Evolutionary conservation across 2,329 filamentous ascomycete genomes (phyloP).

Genomic region (Colletotrichum sp.): DNA sequence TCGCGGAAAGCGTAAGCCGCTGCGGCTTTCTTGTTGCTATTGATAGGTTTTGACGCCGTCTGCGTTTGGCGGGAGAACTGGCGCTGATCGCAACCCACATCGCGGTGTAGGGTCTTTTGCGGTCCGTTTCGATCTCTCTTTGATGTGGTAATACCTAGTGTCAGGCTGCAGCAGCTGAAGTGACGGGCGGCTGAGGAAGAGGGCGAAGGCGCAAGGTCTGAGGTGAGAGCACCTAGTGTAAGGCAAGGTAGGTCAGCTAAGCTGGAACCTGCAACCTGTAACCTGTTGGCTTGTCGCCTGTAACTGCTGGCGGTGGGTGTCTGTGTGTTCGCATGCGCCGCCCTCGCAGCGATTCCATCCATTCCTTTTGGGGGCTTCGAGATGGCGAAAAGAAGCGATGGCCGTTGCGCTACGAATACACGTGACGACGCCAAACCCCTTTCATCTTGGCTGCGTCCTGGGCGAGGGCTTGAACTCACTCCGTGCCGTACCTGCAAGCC

Average conservation of each 20-base stretch:
- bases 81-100: neutral
- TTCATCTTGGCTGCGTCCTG: conserved; percentile 12
- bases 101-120: neutral
- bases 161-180: neutral
- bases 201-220: neutral
- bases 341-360: neutral
- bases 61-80: neutral
- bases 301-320: neutral
- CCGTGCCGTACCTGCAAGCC: neutral
- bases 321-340: neutral
- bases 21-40: neutral
- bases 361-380: neutral
- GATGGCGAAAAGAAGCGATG: neutral
- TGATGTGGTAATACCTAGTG: neutral
- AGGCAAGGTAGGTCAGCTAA: neutral
- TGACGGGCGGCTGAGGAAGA: neutral
- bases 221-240: neutral
- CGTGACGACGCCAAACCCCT: neutral
- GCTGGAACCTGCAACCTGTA: neutral
- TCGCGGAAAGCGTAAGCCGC: neutral
- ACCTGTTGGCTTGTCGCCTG: neutral
- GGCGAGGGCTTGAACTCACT: neutral
- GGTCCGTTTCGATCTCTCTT: neutral
- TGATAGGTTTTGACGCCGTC: neutral
- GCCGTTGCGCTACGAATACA: neutral